These are phyloP conservation scores for Hypoxylon sp. DNA, from an alignment of 2,329 filamentous ascomycete genomes.

Conservation along the genomic window DNA sequence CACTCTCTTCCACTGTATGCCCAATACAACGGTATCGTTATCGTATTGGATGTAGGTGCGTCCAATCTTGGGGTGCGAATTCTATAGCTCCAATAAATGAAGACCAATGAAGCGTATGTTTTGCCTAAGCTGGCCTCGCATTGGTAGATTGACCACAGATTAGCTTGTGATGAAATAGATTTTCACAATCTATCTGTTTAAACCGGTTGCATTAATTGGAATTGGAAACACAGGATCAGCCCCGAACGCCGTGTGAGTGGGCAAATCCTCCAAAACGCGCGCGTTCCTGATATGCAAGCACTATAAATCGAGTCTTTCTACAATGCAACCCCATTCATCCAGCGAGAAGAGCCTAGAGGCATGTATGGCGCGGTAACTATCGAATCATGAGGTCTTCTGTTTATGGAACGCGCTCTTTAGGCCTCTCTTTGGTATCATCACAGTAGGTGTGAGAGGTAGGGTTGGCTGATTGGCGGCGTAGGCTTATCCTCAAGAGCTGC, in stretches of 20 bases:
- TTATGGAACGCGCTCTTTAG: conserved; percentile 35
- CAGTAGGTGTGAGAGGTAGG: conserved; percentile 30
- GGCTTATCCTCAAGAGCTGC: conserved; percentile 29
- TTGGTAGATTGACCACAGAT: conserved; percentile 44
- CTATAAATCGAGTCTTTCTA: conserved; percentile 35
- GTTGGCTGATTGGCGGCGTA: conserved; percentile 38
- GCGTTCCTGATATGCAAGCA: conserved; percentile 47
- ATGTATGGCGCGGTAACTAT: conserved; percentile 30
- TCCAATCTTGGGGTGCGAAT: conserved; percentile 29
- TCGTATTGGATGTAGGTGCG: conserved; percentile 40
- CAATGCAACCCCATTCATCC: conserved; percentile 44
- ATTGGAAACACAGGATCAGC: conserved; percentile 46
- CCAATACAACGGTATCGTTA: conserved; percentile 38
- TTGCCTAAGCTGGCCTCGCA: conserved; percentile 44
- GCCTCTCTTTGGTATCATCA: conserved; percentile 26
- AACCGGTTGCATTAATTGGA: conserved; percentile 43
- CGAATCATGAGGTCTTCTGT: conserved; percentile 41
- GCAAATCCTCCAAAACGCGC: conserved; percentile 44
- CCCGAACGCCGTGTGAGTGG: conserved; percentile 39
- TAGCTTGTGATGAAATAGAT: conserved; percentile 42
- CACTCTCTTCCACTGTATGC: conserved; percentile 21
- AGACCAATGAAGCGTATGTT: conserved; percentile 40
- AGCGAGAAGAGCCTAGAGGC: conserved; percentile 35
- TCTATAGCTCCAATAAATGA: conserved; percentile 35
- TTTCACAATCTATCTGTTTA: conserved; percentile 44